phyloP scores from a whole-genome alignment of 208 protist genomes.

The Leishmania turanica region DNA sequence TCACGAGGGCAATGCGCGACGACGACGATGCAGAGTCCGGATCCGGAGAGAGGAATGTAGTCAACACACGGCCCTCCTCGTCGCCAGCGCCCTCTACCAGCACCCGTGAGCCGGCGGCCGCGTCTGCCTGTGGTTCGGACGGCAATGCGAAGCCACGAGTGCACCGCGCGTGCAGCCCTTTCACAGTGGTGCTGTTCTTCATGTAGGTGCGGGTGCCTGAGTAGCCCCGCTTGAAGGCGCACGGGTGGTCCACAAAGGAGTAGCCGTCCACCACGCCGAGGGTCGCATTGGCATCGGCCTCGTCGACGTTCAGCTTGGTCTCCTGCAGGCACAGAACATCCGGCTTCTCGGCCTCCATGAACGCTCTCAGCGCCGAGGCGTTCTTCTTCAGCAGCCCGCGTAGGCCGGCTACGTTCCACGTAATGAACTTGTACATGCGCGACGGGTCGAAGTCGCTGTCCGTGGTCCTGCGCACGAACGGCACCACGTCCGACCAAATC shows the following conservation, averaged over 20 bases:
- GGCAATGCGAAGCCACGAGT: constrained; percentile 41
- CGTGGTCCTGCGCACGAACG: constrained; percentile 59
- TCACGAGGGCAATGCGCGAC: constrained; percentile 73
- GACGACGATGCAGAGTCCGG: not conserved
- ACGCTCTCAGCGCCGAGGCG: constrained; percentile 41
- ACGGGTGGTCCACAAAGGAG: constrained; percentile 71
- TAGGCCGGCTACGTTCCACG: constrained; percentile 94
- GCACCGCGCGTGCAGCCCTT: constrained; percentile 27
- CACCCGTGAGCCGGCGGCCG: not conserved
- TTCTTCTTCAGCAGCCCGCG: constrained; percentile 86
- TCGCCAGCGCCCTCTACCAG: constrained; percentile 39
- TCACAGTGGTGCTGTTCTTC: constrained; percentile 22
- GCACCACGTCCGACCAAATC: constrained; percentile 65
- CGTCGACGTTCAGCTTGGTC: constrained; percentile 89
- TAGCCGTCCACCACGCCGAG: constrained; percentile 81
- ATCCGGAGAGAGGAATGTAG: constrained; percentile 62
- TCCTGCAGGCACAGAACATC: constrained; percentile 93
- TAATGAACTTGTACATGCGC: constrained; percentile 88
- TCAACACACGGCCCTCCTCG: constrained; percentile 89
- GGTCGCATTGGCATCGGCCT: constrained; percentile 43
- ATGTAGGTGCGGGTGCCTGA: constrained; percentile 89
- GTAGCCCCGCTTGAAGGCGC: constrained; percentile 86
- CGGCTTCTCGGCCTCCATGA: constrained; percentile 70
- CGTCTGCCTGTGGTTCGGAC: not conserved
- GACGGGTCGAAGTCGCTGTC: constrained; percentile 58